These are phyloP conservation scores for Agrocybe praecox DNA, from an alignment of 768 basidiomycete species.

Conservation along the genomic window DNA sequence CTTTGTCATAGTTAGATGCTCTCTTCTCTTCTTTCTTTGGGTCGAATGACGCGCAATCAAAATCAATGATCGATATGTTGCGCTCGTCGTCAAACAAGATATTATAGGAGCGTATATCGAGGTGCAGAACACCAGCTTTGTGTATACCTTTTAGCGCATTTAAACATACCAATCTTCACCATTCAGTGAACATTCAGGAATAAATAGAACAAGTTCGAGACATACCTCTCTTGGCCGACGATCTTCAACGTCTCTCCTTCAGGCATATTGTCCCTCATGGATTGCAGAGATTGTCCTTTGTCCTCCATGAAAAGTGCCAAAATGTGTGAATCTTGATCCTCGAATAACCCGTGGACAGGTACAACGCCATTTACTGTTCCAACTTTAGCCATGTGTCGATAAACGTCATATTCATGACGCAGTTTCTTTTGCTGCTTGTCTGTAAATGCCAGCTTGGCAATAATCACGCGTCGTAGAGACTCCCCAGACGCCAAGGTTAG, in stretches of 20 bases:
- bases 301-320: constrained; percentile 3
- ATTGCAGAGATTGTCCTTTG: not conserved
- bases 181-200: not conserved
- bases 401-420: constrained; percentile 1
- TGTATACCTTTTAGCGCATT: constrained; percentile 21
- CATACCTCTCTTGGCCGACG: too few species aligned
- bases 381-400: not conserved
- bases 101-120: constrained; percentile 25
- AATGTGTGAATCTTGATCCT: not conserved
- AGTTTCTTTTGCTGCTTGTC: not conserved
- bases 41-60: constrained; percentile 19
- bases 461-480: not conserved
- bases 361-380: not conserved
- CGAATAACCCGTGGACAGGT: not conserved
- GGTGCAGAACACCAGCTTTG: constrained; percentile 22
- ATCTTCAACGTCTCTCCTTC: not conserved
- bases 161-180: constrained; percentile 14
- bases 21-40: not conserved
- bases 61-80: constrained; percentile 24
- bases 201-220: too few species aligned
- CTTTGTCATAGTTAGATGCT: not conserved
- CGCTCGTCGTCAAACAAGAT: constrained; percentile 20
- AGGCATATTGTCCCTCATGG: not conserved
- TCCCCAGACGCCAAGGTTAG: not conserved
- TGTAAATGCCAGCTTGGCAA: constrained; percentile 7